phyloP scores from a whole-genome alignment of 2,329 filamentous ascomycete species.

The Sodiomyces alkalinus region DNA sequence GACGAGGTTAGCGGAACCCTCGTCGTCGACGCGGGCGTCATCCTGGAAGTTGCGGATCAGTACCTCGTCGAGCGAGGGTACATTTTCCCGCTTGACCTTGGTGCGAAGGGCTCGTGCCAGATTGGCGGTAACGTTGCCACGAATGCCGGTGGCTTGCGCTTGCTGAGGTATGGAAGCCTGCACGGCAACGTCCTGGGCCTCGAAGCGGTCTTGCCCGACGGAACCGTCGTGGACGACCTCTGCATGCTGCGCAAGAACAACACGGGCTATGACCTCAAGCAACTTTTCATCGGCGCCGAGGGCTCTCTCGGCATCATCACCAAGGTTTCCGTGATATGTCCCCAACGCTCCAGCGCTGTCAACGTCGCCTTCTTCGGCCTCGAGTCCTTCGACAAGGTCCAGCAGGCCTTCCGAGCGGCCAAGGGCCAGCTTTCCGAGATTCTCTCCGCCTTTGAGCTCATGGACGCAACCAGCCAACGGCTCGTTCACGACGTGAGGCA shows the following conservation, averaged over 20 bases:
- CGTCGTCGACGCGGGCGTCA: slow-evolving; percentile 79
- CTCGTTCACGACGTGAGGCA: slow-evolving; percentile 56
- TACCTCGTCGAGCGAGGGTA: slow-evolving; percentile 70
- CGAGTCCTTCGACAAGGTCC: slow-evolving; percentile 78
- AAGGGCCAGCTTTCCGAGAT: slow-evolving; percentile 89
- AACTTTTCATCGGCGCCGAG: slow-evolving; percentile 90
- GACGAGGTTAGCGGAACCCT: slow-evolving; percentile 85
- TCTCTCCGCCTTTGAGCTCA: slow-evolving; percentile 91
- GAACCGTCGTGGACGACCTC: slow-evolving; percentile 81
- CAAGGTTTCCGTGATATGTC: slow-evolving; percentile 75
- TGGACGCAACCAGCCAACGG: slow-evolving; percentile 74
- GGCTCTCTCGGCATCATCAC: slow-evolving; percentile 93
- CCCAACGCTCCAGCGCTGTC: slow-evolving; percentile 70
- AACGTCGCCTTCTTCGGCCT: slow-evolving; percentile 94
- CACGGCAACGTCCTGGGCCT: slow-evolving; percentile 87
- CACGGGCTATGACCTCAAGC: slow-evolving; percentile 94
- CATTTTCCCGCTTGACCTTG: slow-evolving; percentile 93
- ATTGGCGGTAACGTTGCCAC: slow-evolving; percentile 93
- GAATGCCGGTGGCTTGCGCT: slow-evolving; percentile 80
- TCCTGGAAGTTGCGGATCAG: slow-evolving; percentile 78
- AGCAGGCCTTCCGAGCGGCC: slow-evolving; percentile 72
- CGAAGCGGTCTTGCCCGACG: slow-evolving; percentile 86
- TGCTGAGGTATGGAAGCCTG: slow-evolving; percentile 84
- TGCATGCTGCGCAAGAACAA: slow-evolving; percentile 92
- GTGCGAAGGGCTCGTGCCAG: slow-evolving; percentile 92